Evolutionary conservation across 495 filamentous ascomycete genomes (phyloP).

Genomic region (Poronia punctata): DNA sequence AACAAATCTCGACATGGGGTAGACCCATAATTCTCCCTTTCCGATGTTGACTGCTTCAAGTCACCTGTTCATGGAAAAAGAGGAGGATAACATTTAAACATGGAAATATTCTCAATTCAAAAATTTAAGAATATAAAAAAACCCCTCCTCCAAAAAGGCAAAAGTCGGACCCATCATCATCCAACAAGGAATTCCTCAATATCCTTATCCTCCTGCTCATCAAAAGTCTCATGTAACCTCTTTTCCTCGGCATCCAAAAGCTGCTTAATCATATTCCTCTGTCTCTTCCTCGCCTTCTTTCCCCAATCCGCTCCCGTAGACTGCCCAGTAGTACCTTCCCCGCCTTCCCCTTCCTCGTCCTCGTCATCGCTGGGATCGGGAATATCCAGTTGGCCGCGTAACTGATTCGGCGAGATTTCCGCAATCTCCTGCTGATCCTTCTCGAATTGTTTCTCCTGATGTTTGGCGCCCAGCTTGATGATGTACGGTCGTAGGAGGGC

Average conservation of each 20-base stretch:
- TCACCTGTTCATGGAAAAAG: too few relatives aligned
- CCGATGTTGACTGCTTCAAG: too few relatives aligned
- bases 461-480: conserved; percentile 37
- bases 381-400: conserved; percentile 45
- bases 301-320: conserved; percentile 45
- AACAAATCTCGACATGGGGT: too few relatives aligned
- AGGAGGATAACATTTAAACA: too few relatives aligned
- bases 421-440: conserved; percentile 29
- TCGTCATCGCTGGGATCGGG: conserved; percentile 49
- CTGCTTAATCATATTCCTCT: conserved; percentile 53
- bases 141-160: too few relatives aligned
- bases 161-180: too few relatives aligned
- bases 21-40: too few relatives aligned
- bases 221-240: conserved; percentile 34
- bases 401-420: conserved; percentile 41
- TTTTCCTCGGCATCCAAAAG: conserved; percentile 45
- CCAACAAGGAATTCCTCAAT: conserved; percentile 61
- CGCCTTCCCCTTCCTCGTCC: conserved; percentile 45
- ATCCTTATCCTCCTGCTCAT: conserved; percentile 59
- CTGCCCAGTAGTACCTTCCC: too few relatives aligned
- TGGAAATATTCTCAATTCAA: too few relatives aligned
- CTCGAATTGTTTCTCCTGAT: conserved; percentile 41
- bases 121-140: too few relatives aligned
- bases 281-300: conserved; percentile 55
- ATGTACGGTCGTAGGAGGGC: conserved; percentile 61